A percentile compares a stretch with the other conserved stretches of the same genome.
Conservation (phyloP, 257 asterid genomes). For the Ballota nigra region DNA sequence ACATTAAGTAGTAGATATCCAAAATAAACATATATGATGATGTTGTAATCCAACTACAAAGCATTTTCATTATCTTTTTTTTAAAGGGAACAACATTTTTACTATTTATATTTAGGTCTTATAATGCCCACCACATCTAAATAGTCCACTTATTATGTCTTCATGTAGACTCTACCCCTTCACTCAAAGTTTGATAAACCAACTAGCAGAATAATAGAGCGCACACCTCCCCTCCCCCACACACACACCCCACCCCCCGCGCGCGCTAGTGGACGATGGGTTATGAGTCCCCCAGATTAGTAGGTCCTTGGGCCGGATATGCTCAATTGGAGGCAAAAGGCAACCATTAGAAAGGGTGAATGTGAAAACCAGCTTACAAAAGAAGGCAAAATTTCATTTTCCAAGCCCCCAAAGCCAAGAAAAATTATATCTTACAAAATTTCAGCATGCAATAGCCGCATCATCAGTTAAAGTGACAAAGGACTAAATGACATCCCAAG, state of each 20-base stretch:
- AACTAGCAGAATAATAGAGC: neutral
- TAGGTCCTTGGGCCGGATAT: too few species aligned
- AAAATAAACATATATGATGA: neutral
- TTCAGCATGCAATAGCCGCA: neutral
- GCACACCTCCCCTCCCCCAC: too few species aligned
- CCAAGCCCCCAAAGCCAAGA: neutral
- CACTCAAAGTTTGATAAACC: constrained; percentile 4
- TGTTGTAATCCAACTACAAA: neutral
- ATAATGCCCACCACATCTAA: neutral
- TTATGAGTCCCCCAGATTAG: too few species aligned
- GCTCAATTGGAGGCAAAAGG: neutral
- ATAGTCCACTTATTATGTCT: neutral
- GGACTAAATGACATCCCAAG: neutral
- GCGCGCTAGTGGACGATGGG: too few species aligned
- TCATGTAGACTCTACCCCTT: neutral
- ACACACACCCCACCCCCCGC: too few species aligned
- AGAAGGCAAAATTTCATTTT: neutral
- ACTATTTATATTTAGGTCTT: neutral
- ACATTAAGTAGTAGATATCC: neutral
- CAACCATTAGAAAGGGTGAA: neutral
- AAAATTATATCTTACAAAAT: neutral
- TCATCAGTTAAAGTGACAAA: neutral
- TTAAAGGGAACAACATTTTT: neutral
- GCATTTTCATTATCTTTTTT: neutral
- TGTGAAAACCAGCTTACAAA: neutral